Percentiles rank a stretch among this genome's conserved stretches.
Evolutionary conservation across 345 rosid genomes (phyloP).

Genomic region (Rhodamnia rubescens): DNA sequence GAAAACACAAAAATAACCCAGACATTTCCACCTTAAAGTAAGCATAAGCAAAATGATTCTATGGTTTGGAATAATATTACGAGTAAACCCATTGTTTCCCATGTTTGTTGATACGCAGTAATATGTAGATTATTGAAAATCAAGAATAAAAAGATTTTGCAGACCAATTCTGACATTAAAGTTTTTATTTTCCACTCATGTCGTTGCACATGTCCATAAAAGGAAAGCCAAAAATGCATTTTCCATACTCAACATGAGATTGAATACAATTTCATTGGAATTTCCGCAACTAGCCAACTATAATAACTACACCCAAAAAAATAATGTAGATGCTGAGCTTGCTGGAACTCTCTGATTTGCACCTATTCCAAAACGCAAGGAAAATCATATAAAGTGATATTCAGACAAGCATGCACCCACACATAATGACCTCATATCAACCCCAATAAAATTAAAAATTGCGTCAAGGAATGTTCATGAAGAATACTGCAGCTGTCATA

Average conservation of each 20-base stretch:
- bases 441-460: background rate
- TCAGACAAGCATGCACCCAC: background rate
- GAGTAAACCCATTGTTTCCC: background rate
- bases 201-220: background rate
- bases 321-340: background rate
- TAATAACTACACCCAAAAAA: background rate
- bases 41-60: background rate
- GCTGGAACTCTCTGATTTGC: background rate
- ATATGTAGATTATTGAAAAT: background rate
- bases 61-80: background rate
- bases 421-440: background rate
- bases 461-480: background rate
- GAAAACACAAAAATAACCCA: background rate
- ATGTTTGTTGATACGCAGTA: background rate
- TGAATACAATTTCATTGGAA: background rate
- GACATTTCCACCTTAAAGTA: background rate
- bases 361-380: background rate
- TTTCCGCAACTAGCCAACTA: background rate
- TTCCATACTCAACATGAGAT: background rate
- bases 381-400: background rate
- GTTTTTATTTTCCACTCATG: background rate
- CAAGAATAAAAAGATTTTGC: background rate
- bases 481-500: background rate
- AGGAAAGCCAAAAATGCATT: background rate
- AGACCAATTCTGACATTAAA: background rate